phyloP scores from a whole-genome alignment of 2,329 filamentous ascomycete genomes.

The Coleophoma eucalyptorum region DNA sequence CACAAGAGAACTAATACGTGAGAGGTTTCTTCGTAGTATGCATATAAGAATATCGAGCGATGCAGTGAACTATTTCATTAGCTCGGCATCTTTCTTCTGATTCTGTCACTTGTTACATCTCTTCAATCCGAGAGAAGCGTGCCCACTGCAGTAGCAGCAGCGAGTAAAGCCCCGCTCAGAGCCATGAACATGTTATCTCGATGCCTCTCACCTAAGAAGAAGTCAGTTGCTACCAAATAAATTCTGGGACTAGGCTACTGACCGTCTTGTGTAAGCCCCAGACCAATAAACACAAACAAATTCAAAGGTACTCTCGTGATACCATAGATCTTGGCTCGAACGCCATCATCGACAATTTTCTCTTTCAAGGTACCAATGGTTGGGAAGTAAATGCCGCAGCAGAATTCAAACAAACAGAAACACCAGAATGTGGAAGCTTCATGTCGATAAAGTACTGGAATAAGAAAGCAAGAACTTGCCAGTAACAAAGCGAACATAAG shows the following conservation, averaged over 20 bases:
- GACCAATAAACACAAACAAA: conserved; percentile 45
- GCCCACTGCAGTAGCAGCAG: not conserved
- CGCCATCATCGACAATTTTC: conserved; percentile 45
- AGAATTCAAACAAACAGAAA: conserved; percentile 52
- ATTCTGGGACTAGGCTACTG: not conserved
- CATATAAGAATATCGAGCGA: no score
- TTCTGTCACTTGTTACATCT: not conserved
- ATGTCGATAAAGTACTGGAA: conserved; percentile 36
- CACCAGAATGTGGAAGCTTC: conserved; percentile 47
- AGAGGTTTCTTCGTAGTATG: no score
- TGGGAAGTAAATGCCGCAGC: conserved; percentile 54
- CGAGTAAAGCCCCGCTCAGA: not conserved
- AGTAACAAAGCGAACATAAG: conserved; percentile 32
- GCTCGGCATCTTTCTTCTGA: no score
- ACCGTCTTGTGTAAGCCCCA: conserved; percentile 41
- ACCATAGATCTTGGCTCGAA: conserved; percentile 49
- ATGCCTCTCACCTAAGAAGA: not conserved
- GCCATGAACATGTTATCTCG: conserved; percentile 1
- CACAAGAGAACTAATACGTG: no score
- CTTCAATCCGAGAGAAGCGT: not conserved
- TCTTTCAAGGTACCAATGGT: conserved; percentile 51
- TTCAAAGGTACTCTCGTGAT: conserved; percentile 54
- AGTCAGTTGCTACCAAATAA: not conserved
- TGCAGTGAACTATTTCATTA: no score
- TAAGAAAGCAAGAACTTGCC: conserved; percentile 32